These are phyloP conservation scores for Rhododendron ovatum DNA, from an alignment of 148 eudicot species.

Conservation along the genomic window DNA sequence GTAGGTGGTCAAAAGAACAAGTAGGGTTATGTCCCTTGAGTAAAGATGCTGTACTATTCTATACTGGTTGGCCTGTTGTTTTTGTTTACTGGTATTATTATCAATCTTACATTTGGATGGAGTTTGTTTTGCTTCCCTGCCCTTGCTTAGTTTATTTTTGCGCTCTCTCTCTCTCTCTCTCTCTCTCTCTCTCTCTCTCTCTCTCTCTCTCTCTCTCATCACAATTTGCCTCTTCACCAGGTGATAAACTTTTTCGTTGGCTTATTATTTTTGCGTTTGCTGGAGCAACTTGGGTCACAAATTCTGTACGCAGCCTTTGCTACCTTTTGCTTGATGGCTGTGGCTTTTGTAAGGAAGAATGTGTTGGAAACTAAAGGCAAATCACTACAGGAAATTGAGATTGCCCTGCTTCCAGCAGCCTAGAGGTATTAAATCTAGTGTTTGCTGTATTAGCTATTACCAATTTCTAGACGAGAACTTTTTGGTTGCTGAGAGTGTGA, in stretches of 20 bases:
- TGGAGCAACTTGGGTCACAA: conserved; percentile 71
- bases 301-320: conserved; percentile 71
- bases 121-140: neutral
- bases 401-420: conserved; percentile 71
- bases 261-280: conserved; percentile 80
- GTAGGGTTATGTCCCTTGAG: neutral
- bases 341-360: conserved; percentile 71
- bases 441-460: neutral
- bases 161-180: no score
- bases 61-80: neutral
- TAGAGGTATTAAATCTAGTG: conserved; percentile 28
- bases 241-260: conserved; percentile 86
- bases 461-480: neutral
- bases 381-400: conserved; percentile 94
- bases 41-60: neutral
- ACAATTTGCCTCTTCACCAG: conserved; percentile 29
- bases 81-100: neutral
- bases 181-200: neutral
- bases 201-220: conserved; percentile 2
- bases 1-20: neutral
- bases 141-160: neutral
- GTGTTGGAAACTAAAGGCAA: conserved; percentile 96
- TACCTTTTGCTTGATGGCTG: conserved; percentile 76
- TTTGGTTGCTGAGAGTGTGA: neutral
- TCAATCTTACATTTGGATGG: neutral